Base-by-base conservation (phyloP, 805 yeast species). In the Yamadazyma akitaensis region DNA sequence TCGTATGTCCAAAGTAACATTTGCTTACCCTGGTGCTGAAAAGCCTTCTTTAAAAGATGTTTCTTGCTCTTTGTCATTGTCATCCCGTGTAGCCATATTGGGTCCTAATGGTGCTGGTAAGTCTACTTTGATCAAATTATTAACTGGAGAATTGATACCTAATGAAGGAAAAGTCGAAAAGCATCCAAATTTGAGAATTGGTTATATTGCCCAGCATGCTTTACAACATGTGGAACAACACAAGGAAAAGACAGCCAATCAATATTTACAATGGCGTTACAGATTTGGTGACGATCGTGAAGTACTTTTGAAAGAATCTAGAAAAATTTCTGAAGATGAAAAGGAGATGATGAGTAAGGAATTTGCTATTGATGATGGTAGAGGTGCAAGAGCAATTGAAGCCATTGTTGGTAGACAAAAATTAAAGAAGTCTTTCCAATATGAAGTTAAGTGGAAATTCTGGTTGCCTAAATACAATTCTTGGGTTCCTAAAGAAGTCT, bases 51-150 rank as follows among this genome's bases (percentile, higher is more conserved):
- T 92, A 58, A 62, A 67, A 26, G 62, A 87, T 61, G 94, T 90
- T 33, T 85, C 96, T 2, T 88, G 96, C 68, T 86, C 96, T n/a
- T 76, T 94, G 50, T 87, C 96, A 2, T 75, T 92, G 55, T 88
- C 96, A n/a, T 92, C 98, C 30, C 84, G 99, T 72, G 96, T 92
- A 53, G 98, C 98, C 39, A 83, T 94, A 59, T 72, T 94, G 48
- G 99, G 99, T 46, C 97, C 98, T 51, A 92, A 92, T 66, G 99
- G 99, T 77, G 99, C 99, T 44, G 99, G 99, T 74, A 92, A 92
- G 68, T 89, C 97, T 11, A 92, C 99, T 14, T 78, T 94, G 61
- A 92, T 94, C 70, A 92, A 92, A 69, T 75, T 94, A 45, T 77
- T 92, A 57, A 94, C 98, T 9, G 99, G 88, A 54, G 99, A 92